Conservation (phyloP, 2,329 filamentous ascomycete genomes). For the Diaporthe destruens region DNA sequence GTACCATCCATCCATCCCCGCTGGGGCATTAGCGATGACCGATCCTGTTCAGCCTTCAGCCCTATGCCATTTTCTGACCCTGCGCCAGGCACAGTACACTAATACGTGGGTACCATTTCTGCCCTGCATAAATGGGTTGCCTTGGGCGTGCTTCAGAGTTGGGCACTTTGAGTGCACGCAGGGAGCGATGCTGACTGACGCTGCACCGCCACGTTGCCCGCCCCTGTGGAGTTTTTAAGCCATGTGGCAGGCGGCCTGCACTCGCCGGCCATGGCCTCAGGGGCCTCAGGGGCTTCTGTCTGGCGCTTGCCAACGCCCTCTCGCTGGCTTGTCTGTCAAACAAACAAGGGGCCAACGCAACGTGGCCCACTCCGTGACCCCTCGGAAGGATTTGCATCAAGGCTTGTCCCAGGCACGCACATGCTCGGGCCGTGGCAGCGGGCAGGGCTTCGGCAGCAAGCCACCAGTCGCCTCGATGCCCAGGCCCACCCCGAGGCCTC, state of each 20-base stretch:
- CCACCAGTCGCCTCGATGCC: background rate
- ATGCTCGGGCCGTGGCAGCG: constrained; percentile 21
- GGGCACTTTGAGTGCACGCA: background rate
- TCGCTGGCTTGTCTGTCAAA: background rate
- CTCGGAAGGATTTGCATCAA: background rate
- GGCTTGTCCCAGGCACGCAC: constrained; percentile 1
- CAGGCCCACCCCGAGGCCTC: constrained; percentile 23
- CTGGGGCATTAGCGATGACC: background rate
- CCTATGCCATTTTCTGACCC: constrained; percentile 4
- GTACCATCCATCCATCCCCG: background rate
- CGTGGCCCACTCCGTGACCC: constrained; percentile 29
- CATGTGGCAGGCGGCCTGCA: constrained; percentile 18
- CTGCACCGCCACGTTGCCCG: constrained; percentile 13
- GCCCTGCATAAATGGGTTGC: constrained; percentile 12
- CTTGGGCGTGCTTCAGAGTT: background rate
- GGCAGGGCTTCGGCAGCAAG: constrained; percentile 7
- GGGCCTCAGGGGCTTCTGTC: too few species aligned
- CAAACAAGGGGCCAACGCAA: constrained; percentile 2
- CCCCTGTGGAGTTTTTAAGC: background rate
- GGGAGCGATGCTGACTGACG: background rate
- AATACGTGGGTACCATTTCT: background rate
- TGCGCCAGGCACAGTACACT: constrained; percentile 2
- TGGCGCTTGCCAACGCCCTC: constrained; percentile 20
- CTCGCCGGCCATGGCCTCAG: background rate
- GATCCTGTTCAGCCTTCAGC: constrained; percentile 19